Conservation (phyloP, 139 green algal genomes). For the Dunaliella primolecta region DNA sequence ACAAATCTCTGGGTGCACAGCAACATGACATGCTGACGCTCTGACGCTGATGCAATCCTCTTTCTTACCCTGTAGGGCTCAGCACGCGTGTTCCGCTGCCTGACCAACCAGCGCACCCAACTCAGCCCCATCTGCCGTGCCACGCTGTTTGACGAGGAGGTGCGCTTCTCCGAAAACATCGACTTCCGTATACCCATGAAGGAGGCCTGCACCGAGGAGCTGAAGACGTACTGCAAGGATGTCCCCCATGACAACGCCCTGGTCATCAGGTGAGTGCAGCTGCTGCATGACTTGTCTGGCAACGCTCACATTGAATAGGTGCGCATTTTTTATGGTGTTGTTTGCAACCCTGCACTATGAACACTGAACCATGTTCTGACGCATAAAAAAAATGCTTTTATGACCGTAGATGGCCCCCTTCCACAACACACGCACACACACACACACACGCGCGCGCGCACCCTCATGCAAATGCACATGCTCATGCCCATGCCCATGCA, state of each 20-base stretch:
- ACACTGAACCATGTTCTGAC: too few species aligned
- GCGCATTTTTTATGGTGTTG: too few species aligned
- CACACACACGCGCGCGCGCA: neutral
- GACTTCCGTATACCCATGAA: conserved; percentile 86
- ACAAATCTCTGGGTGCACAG: too few species aligned
- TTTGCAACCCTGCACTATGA: too few species aligned
- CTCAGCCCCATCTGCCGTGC: conserved; percentile 66
- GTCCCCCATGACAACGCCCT: conserved; percentile 68
- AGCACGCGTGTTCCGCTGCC: conserved; percentile 81
- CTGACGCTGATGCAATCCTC: too few species aligned
- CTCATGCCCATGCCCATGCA: conserved; percentile 14
- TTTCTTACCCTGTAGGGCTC: too few species aligned
- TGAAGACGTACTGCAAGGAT: conserved; percentile 66
- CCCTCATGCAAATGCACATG: conserved; percentile 41
- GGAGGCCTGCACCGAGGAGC: conserved; percentile 63
- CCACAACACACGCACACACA: neutral
- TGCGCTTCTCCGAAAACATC: conserved; percentile 63
- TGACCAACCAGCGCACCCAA: conserved; percentile 63
- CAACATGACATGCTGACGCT: too few species aligned
- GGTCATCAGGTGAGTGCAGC: conserved; percentile 56
- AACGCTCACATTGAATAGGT: too few species aligned
- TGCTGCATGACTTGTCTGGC: too few species aligned
- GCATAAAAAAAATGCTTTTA: too few species aligned
- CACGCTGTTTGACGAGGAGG: conserved; percentile 66
- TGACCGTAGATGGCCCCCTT: too few species aligned